Evolutionary conservation across 2,329 filamentous ascomycete species (phyloP).

Genomic region (Pseudonectria buxi): DNA sequence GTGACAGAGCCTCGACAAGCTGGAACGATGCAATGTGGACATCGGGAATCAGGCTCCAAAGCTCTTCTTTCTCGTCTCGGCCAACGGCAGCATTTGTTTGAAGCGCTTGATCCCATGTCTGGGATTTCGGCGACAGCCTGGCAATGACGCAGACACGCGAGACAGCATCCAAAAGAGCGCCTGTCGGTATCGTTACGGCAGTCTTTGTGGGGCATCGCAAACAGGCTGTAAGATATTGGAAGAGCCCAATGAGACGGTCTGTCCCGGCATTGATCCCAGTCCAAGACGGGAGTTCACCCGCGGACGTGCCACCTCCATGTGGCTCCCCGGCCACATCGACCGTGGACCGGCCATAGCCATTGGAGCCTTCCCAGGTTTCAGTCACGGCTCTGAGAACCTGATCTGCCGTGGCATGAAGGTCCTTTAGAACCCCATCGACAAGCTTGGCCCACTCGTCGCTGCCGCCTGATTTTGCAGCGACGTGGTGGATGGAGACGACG

Average conservation of each 20-base stretch:
- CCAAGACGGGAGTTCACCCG: constrained; percentile 61
- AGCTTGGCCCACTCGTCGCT: constrained; percentile 72
- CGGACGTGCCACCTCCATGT: constrained; percentile 36
- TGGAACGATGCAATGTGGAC: constrained; percentile 67
- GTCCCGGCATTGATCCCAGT: constrained; percentile 65
- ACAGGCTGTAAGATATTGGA: constrained; percentile 58
- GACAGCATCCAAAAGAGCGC: constrained; percentile 60
- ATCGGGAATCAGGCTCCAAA: constrained; percentile 66
- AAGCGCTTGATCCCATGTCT: constrained; percentile 42
- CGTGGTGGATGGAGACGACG: constrained; percentile 66
- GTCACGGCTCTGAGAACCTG: constrained; percentile 70
- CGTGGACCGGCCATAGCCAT: constrained; percentile 38
- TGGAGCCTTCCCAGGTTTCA: constrained; percentile 72
- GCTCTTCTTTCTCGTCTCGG: constrained; percentile 72
- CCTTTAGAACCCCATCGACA: constrained; percentile 53
- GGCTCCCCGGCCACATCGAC: constrained; percentile 42
- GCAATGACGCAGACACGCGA: constrained; percentile 63
- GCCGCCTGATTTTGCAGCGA: constrained; percentile 70
- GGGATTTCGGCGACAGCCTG: constrained; percentile 41
- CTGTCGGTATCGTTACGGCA: constrained; percentile 60
- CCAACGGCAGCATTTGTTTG: constrained; percentile 66
- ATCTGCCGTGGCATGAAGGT: constrained; percentile 66
- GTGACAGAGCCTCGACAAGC: constrained; percentile 50
- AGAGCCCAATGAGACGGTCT: constrained; percentile 59
- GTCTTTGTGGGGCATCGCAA: constrained; percentile 58